Evolutionary conservation across 208 protist genomes (phyloP).

Genomic region (Crithidia sp.): DNA sequence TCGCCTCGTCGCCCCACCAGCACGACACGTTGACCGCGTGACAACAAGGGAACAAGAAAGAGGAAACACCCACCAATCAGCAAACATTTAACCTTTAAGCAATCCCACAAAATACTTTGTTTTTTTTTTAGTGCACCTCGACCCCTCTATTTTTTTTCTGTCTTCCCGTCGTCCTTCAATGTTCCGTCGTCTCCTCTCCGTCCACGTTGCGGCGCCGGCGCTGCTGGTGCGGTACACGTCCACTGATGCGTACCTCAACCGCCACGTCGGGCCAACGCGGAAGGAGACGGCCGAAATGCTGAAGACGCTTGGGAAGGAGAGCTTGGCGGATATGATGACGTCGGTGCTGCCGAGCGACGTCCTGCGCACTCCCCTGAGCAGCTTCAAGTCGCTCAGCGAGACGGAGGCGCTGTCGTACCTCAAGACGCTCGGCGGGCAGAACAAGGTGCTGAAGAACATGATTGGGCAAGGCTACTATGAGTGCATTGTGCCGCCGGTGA

Average conservation of each 20-base stretch:
- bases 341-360: slow-evolving; percentile 77
- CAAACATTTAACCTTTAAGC: background rate
- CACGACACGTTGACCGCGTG: too few relatives aligned
- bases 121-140: background rate
- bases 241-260: slow-evolving; percentile 88
- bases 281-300: slow-evolving; percentile 93
- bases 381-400: slow-evolving; percentile 67
- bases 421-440: slow-evolving; percentile 63
- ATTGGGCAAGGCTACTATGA: slow-evolving; percentile 96
- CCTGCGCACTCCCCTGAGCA: slow-evolving; percentile 52
- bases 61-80: background rate
- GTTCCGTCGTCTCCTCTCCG: slow-evolving; percentile 44
- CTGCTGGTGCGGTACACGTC: slow-evolving; percentile 47
- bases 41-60: background rate
- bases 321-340: slow-evolving; percentile 83
- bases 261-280: slow-evolving; percentile 90
- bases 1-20: too few relatives aligned
- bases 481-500: slow-evolving; percentile 89
- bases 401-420: slow-evolving; percentile 71
- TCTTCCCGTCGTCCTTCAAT: slow-evolving; percentile 19
- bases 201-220: background rate
- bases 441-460: slow-evolving; percentile 92
- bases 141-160: background rate
- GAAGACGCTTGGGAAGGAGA: slow-evolving; percentile 66
- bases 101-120: background rate